phyloP scores from a whole-genome alignment of 331 rosid genomes.

The Arachis monticola region DNA sequence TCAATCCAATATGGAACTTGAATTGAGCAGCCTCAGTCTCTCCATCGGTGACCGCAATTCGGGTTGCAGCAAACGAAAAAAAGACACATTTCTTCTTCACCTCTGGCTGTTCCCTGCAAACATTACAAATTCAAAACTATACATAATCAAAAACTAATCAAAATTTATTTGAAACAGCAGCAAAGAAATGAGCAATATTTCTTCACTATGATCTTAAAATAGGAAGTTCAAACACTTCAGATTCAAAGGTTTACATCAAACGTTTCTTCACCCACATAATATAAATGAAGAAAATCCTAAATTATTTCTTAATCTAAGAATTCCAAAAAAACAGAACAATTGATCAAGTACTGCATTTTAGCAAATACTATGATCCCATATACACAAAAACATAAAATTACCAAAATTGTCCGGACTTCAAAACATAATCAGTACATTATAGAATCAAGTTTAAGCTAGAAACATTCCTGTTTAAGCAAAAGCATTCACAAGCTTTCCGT shows the following conservation, averaged over 20 bases:
- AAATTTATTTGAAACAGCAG: conserved; percentile 5
- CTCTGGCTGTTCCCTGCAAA: conserved; percentile 87
- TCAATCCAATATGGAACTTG: conserved; percentile 31
- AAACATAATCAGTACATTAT: too few relatives aligned
- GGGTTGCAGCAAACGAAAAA: conserved; percentile 98
- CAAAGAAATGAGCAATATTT: not conserved
- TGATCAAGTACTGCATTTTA: conserved; percentile 17
- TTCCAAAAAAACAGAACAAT: not conserved
- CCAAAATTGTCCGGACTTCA: too few relatives aligned
- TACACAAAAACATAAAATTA: too few relatives aligned
- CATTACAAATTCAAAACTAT: not conserved
- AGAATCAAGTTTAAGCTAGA: not conserved
- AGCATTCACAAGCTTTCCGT: not conserved
- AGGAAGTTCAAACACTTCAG: not conserved
- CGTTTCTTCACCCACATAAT: conserved; percentile 13
- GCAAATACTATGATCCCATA: not conserved
- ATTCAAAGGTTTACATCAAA: conserved; percentile 24
- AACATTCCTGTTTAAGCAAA: not conserved
- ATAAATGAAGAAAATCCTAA: not conserved
- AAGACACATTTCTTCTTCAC: conserved; percentile 94
- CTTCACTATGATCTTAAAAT: not conserved
- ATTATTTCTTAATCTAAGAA: conserved; percentile 5
- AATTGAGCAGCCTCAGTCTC: conserved; percentile 55
- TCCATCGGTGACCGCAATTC: conserved; percentile 85
- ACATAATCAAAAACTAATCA: conserved; percentile 19